A percentile compares a stretch with the other conserved stretches of the same genome.
These are phyloP conservation scores for Erodium trifolium DNA, from an alignment of 441 rosid genomes.

Conservation along the genomic window DNA sequence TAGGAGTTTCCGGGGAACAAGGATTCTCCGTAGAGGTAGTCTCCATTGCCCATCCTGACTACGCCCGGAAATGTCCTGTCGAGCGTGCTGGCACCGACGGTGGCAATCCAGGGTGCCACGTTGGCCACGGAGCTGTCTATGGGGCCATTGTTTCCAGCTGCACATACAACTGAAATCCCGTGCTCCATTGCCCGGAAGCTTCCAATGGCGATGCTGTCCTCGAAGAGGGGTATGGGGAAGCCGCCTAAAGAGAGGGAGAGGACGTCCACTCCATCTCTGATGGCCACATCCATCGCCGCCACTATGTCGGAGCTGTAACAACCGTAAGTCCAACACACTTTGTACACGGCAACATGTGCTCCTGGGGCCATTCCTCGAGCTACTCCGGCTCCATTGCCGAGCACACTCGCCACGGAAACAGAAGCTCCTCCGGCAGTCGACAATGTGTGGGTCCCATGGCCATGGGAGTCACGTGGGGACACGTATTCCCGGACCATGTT, in stretches of 20 bases:
- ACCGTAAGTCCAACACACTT: constrained; percentile 69
- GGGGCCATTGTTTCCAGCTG: constrained; percentile 69
- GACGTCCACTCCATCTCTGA: constrained; percentile 52
- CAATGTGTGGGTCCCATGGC: constrained; percentile 67
- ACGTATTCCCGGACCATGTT: constrained; percentile 41
- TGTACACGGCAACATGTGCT: constrained; percentile 57
- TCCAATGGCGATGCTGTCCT: constrained; percentile 57
- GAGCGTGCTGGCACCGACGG: constrained; percentile 57
- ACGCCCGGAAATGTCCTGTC: no score
- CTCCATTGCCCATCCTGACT: no score
- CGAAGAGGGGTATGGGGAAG: constrained; percentile 50
- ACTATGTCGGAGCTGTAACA: constrained; percentile 69
- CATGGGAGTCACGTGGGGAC: constrained; percentile 55
- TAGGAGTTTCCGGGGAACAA: constrained; percentile 35
- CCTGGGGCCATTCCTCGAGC: constrained; percentile 68
- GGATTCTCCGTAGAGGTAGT: constrained; percentile 46
- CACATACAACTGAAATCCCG: constrained; percentile 52
- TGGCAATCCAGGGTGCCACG: constrained; percentile 60
- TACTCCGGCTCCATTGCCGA: constrained; percentile 50
- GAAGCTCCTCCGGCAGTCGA: constrained; percentile 58
- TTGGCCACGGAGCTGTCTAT: constrained; percentile 51
- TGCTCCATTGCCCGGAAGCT: constrained; percentile 53
- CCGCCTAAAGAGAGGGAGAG: constrained; percentile 65
- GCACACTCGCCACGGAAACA: constrained; percentile 47
- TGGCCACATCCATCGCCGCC: constrained; percentile 63